Evolutionary conservation across 2,329 filamentous ascomycete species (phyloP).

Genomic region (Beauveria sp.): DNA sequence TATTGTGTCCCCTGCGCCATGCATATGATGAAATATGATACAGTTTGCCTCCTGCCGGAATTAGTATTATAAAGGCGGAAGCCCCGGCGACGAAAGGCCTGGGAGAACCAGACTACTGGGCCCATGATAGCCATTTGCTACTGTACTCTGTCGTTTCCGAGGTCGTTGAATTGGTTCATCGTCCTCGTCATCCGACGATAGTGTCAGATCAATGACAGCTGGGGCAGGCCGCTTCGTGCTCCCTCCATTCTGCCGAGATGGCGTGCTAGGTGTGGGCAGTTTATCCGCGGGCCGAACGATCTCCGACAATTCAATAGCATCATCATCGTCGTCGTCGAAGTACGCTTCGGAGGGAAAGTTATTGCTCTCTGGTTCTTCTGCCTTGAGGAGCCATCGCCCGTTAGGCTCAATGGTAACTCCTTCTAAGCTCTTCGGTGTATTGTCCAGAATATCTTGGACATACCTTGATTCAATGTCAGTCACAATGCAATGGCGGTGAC

Average conservation of each 20-base stretch:
- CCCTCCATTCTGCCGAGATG: constrained; percentile 25
- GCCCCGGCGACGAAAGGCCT: not conserved
- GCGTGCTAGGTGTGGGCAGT: constrained; percentile 28
- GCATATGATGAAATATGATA: constrained; percentile 10
- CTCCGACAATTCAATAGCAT: constrained; percentile 43
- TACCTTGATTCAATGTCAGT: constrained; percentile 46
- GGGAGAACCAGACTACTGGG: constrained; percentile 1
- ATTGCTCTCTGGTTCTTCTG: constrained; percentile 23
- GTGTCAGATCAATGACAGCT: constrained; percentile 52
- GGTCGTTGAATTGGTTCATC: constrained; percentile 37
- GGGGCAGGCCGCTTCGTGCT: constrained; percentile 42
- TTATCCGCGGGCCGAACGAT: constrained; percentile 16
- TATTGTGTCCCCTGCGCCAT: not conserved
- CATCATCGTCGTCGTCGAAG: constrained; percentile 35
- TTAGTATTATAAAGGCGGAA: not conserved
- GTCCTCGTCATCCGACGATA: constrained; percentile 49
- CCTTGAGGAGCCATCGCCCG: constrained; percentile 60
- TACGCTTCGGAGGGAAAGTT: constrained; percentile 19
- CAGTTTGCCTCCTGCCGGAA: not conserved
- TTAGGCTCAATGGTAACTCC: constrained; percentile 87
- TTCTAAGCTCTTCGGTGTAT: constrained; percentile 63
- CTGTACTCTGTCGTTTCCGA: constrained; percentile 37
- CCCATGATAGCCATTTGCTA: not conserved
- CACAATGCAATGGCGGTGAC: not conserved
- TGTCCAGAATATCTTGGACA: constrained; percentile 75